Percentiles rank a stretch among this genome's conserved stretches.
These are phyloP conservation scores for Fusarium sp. DNA, from an alignment of 2,329 filamentous ascomycete genomes.

Conservation along the genomic window DNA sequence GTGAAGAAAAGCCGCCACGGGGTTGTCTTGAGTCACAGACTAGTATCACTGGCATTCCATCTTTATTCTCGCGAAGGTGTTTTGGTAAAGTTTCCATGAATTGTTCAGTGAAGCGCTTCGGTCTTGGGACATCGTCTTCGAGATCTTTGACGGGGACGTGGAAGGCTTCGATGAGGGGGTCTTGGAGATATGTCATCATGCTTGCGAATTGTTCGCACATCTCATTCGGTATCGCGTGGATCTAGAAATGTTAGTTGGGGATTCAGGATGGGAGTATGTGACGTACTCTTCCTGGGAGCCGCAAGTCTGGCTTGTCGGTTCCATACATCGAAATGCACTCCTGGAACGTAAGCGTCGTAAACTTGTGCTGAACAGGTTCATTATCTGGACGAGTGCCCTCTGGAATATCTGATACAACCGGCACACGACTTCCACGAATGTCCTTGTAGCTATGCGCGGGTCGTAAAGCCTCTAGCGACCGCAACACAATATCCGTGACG, in stretches of 20 bases:
- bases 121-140: slow-evolving; percentile 62
- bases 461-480: slow-evolving; percentile 45
- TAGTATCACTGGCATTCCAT: slow-evolving; percentile 85
- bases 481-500: slow-evolving; percentile 53
- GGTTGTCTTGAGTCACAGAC: slow-evolving; percentile 80
- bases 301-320: slow-evolving; percentile 91
- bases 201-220: slow-evolving; percentile 72
- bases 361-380: slow-evolving; percentile 48
- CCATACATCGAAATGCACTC: slow-evolving; percentile 81
- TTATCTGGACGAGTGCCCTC: slow-evolving; percentile 10
- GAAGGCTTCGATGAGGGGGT: slow-evolving; percentile 81
- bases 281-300: slow-evolving; percentile 75
- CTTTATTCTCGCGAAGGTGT: slow-evolving; percentile 74
- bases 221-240: slow-evolving; percentile 71
- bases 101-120: slow-evolving; percentile 72
- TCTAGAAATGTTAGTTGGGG: slow-evolving; percentile 56
- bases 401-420: slow-evolving; percentile 48
- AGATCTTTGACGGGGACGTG: slow-evolving; percentile 67
- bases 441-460: slow-evolving; percentile 72
- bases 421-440: slow-evolving; percentile 56
- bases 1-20: slow-evolving; percentile 78
- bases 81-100: slow-evolving; percentile 77
- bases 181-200: slow-evolving; percentile 78
- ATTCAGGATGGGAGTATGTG: rapidly evolving
- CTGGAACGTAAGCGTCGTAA: slow-evolving; percentile 54